Evolutionary conservation across 2,329 filamentous ascomycete genomes (phyloP), one percentile per base, ranked within the genome.

Genomic region (Emydomyces testavorans): DNA sequence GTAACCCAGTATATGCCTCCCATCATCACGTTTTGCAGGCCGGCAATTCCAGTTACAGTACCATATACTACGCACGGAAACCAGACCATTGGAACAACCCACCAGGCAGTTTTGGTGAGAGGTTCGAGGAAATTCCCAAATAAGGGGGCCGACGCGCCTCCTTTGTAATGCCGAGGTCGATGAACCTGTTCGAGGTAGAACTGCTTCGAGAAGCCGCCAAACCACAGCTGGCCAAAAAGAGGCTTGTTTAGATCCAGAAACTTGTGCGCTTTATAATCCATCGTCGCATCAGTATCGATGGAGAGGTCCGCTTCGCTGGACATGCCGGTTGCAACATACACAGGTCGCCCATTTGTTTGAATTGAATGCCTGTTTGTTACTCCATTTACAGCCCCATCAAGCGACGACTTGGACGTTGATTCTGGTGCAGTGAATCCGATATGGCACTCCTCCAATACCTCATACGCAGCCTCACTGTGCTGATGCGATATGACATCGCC

Each of bases 101-200:
- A 98, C 92, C 92, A 98, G 1, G 92, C 79, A 2, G 92, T 98
- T 74, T 89, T 84, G 65, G 82, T 89, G 50, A 98, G 71, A n/a
- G 92, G 92, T 69, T 98, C 92, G n/a, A 98, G 73, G 65, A 98
- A 94, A 69, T 98, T 96, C 51, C 92, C 92, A 67, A 98, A 98
- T 20, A 98, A 70, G 16, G 92, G 92, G 31, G 92, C 92, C 5
- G 88, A 95, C 53, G 80, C 80, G 50, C 92, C 92, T 55, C 90
- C 90, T 63, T 82, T 93, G 75, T 96, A 98, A 66, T 98, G 90
- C 50, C 92, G 81, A 15, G 92, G 92, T 37, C 92, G 82, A 64
- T 98, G 92, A 45, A 98, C 85, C 65, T 98, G 92, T 57, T 95
- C 82, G 20, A 98, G 76, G 62, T 98, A 98, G 63, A 98, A 98